These are phyloP conservation scores for Xylaria sp. DNA, from an alignment of 2,329 filamentous ascomycete genomes.

Conservation along the genomic window DNA sequence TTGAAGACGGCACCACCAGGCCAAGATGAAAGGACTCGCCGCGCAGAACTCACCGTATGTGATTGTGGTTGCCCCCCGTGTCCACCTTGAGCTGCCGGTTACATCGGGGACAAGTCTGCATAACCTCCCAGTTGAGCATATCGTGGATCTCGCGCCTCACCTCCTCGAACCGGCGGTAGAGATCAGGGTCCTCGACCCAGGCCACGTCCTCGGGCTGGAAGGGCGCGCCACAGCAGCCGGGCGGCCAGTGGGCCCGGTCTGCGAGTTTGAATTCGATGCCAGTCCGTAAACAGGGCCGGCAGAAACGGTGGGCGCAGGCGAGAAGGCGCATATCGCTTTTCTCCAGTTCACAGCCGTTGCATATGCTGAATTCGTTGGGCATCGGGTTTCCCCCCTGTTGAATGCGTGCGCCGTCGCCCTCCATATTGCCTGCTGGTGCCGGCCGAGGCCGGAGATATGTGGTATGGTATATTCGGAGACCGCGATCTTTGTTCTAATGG, in stretches of 20 bases:
- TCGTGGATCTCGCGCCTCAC: neutral
- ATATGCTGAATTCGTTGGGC: neutral
- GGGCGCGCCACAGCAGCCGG: neutral
- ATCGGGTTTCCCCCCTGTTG: no score
- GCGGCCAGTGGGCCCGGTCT: constrained; percentile 5
- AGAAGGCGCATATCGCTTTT: neutral
- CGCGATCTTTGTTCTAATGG: no score
- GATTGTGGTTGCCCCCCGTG: neutral
- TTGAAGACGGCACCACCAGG: neutral
- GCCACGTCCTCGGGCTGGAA: neutral
- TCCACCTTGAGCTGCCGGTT: neutral
- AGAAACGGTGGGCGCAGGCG: constrained; percentile 4
- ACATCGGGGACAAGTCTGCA: no score
- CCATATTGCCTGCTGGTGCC: no score
- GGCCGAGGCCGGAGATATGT: no score
- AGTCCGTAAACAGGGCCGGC: neutral
- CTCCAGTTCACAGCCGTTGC: neutral
- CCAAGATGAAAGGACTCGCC: neutral
- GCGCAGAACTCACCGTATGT: constrained; percentile 11
- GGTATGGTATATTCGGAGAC: no score
- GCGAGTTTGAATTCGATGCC: neutral
- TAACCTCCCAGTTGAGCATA: constrained; percentile 8
- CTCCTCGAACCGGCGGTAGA: neutral
- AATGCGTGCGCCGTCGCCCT: no score
- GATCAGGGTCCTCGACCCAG: neutral